Evolutionary conservation across 192 early-diverging fungal genomes (phyloP).

Genomic region (Lobosporangium transversale): DNA sequence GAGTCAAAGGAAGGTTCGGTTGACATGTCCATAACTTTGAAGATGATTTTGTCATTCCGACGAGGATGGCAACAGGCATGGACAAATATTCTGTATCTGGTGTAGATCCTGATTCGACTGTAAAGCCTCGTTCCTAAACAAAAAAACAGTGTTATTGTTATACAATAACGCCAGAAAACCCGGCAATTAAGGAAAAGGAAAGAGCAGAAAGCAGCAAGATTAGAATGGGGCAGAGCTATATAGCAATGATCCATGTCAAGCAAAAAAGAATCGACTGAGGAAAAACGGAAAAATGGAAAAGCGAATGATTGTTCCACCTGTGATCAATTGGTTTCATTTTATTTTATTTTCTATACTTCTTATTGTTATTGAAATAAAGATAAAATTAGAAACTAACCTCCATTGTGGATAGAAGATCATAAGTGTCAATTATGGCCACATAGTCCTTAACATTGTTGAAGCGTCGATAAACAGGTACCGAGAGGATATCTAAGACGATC

Average conservation of each 20-base stretch:
- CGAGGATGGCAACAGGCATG: slow-evolving; percentile 48
- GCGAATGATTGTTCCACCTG: not conserved
- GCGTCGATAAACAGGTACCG: slow-evolving; percentile 63
- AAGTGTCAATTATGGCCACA: slow-evolving; percentile 61
- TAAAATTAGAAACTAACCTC: slow-evolving; percentile 35
- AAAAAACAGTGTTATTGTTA: no score
- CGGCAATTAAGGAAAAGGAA: no score
- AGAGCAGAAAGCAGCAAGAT: no score
- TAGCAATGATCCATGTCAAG: no score
- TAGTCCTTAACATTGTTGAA: slow-evolving; percentile 54
- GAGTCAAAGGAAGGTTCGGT: slow-evolving; percentile 27
- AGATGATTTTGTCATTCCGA: slow-evolving; percentile 48
- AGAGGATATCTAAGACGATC: slow-evolving; percentile 55
- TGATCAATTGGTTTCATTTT: not conserved
- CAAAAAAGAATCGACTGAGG: no score
- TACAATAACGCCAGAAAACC: no score
- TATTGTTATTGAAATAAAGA: not conserved
- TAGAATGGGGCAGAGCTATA: no score
- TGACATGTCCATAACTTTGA: slow-evolving; percentile 51
- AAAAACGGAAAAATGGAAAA: no score
- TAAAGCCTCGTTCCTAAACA: slow-evolving; percentile 36
- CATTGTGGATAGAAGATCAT: slow-evolving; percentile 58
- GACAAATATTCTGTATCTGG: slow-evolving; percentile 31
- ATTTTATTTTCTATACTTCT: not conserved
- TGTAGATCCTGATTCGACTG: slow-evolving; percentile 8